Conservation (phyloP, 257 asterid genomes). For the Scutellaria barbata region DNA sequence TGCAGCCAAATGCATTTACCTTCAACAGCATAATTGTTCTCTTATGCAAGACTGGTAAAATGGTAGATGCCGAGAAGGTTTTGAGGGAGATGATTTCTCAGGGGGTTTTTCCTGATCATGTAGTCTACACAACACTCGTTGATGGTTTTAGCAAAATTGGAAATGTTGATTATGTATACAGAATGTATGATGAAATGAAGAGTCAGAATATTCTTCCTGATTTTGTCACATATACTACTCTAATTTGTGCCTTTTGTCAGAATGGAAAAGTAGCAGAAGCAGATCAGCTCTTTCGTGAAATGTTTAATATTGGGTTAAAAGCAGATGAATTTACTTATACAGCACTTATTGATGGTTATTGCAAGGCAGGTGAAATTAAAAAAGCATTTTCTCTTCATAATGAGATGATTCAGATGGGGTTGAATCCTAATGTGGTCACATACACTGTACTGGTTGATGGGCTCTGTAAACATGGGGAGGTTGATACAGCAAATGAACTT, state of each 20-base stretch:
- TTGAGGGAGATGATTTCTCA: conserved; percentile 73
- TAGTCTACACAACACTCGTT: conserved; percentile 81
- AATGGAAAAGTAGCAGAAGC: conserved; percentile 74
- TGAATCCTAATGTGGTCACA: conserved; percentile 81
- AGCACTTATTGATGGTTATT: conserved; percentile 79
- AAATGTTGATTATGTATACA: conserved; percentile 54
- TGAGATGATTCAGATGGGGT: conserved; percentile 70
- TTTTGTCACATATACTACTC: conserved; percentile 68
- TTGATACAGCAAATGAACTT: conserved; percentile 82
- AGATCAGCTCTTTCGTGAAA: conserved; percentile 63
- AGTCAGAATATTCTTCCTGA: conserved; percentile 62
- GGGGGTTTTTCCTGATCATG: conserved; percentile 76
- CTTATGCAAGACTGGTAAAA: conserved; percentile 67
- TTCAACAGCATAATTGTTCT: conserved; percentile 72
- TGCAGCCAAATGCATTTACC: conserved; percentile 77
- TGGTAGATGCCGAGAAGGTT: conserved; percentile 71
- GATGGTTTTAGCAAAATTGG: conserved; percentile 77
- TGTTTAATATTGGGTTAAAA: conserved; percentile 68
- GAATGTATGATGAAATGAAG: conserved; percentile 76
- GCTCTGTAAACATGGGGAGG: conserved; percentile 87
- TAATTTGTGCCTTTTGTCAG: conserved; percentile 74
- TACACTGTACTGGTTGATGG: conserved; percentile 94
- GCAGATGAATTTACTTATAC: conserved; percentile 87
- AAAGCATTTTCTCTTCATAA: conserved; percentile 82
- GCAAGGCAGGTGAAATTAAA: conserved; percentile 72